A percentile compares a stretch with the other conserved stretches of the same genome.
These are phyloP conservation scores for Lizonia empirigonia DNA, from an alignment of 2,329 filamentous ascomycete genomes.

Conservation along the genomic window DNA sequence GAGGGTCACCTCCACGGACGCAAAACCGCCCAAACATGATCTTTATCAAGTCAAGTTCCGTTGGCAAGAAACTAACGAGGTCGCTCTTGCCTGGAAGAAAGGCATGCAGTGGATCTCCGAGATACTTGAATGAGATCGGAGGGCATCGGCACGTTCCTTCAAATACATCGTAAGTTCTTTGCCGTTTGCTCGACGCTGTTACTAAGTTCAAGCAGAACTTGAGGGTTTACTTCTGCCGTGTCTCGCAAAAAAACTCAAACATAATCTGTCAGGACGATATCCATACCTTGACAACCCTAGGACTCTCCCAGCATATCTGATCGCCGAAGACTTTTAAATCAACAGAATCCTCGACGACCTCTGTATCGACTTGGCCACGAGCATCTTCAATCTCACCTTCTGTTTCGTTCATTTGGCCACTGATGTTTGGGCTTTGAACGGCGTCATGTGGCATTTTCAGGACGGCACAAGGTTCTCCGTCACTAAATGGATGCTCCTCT, in stretches of 20 bases:
- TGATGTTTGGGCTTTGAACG: neutral
- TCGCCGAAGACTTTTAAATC: neutral
- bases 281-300: neutral
- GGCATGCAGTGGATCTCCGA: slow-evolving; percentile 12
- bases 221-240: neutral
- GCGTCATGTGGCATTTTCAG: neutral
- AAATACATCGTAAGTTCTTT: neutral
- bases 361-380: neutral
- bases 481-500: neutral
- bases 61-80: slow-evolving; percentile 13
- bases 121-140: slow-evolving; percentile 4
- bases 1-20: neutral
- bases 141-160: neutral
- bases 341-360: neutral
- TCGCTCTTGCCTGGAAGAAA: slow-evolving; percentile 6
- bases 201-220: slow-evolving; percentile 3
- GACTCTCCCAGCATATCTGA: neutral
- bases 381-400: too few relatives aligned
- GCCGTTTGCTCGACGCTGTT: neutral
- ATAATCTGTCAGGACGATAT: slow-evolving; percentile 5
- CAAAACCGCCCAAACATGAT: slow-evolving; percentile 12
- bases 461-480: neutral
- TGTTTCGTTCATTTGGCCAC: too few relatives aligned
- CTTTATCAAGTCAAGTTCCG: slow-evolving; percentile 12
- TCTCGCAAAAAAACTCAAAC: slow-evolving; percentile 1